These are phyloP conservation scores for Hordeum pubiflorum DNA, from an alignment of 202 grass and related monocot species.

Conservation along the genomic window DNA sequence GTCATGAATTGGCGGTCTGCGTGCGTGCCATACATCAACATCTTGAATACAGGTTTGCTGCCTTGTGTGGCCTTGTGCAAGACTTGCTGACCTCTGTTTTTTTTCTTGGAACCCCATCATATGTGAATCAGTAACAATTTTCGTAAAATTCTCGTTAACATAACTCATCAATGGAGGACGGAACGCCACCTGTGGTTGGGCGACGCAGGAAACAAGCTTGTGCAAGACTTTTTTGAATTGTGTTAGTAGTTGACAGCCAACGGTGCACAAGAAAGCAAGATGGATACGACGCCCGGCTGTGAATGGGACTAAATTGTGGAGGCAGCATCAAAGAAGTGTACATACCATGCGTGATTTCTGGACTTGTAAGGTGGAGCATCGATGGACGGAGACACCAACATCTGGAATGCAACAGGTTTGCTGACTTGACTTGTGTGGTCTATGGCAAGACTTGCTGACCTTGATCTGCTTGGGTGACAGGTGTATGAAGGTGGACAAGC, in stretches of 20 bases:
- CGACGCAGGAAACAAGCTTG: neutral
- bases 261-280: neutral
- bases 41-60: neutral
- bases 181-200: neutral
- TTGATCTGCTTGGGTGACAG: neutral
- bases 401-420: too few relatives aligned
- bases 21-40: neutral
- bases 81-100: neutral
- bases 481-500: neutral
- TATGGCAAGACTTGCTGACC: neutral
- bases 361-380: neutral
- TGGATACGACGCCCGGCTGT: neutral
- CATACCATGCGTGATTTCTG: neutral
- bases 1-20: neutral
- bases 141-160: too few relatives aligned
- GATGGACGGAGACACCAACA: neutral
- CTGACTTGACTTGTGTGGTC: too few relatives aligned
- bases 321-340: neutral
- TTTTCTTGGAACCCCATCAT: too few relatives aligned
- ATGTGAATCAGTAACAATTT: too few relatives aligned
- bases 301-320: neutral
- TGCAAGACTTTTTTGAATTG: neutral
- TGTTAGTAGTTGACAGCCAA: neutral
- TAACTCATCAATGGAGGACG: too few relatives aligned
- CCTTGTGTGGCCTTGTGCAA: neutral